Conservation (phyloP, 2,329 filamentous ascomycete species). For the Pseudopyricularia javanii region DNA sequence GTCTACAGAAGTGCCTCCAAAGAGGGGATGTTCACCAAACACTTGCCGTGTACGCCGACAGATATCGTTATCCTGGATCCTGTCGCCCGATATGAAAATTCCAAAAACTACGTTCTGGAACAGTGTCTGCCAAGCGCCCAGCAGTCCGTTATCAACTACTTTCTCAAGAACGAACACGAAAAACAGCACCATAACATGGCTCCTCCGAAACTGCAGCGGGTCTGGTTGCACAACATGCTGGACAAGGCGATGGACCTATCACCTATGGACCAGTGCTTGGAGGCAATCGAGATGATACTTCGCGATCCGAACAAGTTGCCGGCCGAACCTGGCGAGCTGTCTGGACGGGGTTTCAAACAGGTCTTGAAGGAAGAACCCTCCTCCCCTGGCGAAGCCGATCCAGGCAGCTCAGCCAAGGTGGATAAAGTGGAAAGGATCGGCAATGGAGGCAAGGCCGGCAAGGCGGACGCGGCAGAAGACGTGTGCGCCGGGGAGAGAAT, state of each 20-base stretch:
- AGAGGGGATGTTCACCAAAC: neutral
- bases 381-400: slow-evolving; percentile 4
- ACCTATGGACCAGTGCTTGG: slow-evolving; percentile 28
- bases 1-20: slow-evolving; percentile 25
- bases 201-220: slow-evolving; percentile 17
- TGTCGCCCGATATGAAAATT: slow-evolving; percentile 11
- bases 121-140: slow-evolving; percentile 29
- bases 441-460: too few species aligned
- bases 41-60: slow-evolving; percentile 14
- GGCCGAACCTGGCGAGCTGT: slow-evolving; percentile 14
- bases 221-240: slow-evolving; percentile 34
- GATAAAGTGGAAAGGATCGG: too few species aligned
- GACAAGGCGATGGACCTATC: slow-evolving; percentile 13
- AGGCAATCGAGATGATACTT: slow-evolving; percentile 20
- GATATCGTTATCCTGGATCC: slow-evolving; percentile 46
- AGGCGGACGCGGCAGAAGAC: too few species aligned
- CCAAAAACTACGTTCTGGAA: neutral
- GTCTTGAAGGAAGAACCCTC: slow-evolving; percentile 9
- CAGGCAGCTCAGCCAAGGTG: neutral
- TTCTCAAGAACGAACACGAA: slow-evolving; percentile 16
- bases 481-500: slow-evolving; percentile 13
- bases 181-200: slow-evolving; percentile 17
- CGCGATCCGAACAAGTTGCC: slow-evolving; percentile 23
- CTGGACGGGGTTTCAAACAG: slow-evolving; percentile 22
- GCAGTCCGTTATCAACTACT: slow-evolving; percentile 24